A percentile compares a stretch with the other conserved stretches of the same genome.
These are phyloP conservation scores for Arachnomyces sp. DNA, from an alignment of 2,329 filamentous ascomycete genomes.

Conservation along the genomic window DNA sequence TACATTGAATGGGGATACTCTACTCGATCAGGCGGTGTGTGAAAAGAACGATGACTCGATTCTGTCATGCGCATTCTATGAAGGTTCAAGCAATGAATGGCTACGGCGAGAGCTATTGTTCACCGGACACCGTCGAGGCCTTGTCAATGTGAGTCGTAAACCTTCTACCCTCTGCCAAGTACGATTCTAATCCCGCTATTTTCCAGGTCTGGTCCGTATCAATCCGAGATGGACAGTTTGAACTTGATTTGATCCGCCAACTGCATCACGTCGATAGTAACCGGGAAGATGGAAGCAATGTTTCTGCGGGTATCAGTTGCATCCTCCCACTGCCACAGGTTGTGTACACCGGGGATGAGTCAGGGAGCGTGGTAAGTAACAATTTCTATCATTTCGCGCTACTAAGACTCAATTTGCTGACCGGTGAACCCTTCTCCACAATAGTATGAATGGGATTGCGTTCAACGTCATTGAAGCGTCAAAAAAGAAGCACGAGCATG, in stretches of 20 bases:
- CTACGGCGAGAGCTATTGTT: conserved; percentile 78
- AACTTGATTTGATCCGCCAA: conserved; percentile 68
- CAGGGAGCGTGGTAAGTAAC: conserved; percentile 72
- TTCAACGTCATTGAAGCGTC: conserved; percentile 38
- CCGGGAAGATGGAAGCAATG: conserved; percentile 52
- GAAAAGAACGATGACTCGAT: conserved; percentile 65
- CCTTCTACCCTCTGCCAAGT: neutral
- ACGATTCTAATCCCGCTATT: neutral
- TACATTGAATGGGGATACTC: conserved; percentile 75
- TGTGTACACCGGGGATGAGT: conserved; percentile 91
- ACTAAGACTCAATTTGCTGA: conserved; percentile 13
- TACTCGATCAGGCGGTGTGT: conserved; percentile 78
- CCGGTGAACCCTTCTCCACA: neutral
- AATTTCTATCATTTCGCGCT: neutral
- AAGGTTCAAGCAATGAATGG: conserved; percentile 86
- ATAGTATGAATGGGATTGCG: conserved; percentile 53
- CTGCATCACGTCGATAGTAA: conserved; percentile 71
- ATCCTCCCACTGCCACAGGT: conserved; percentile 74
- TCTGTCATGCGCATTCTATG: conserved; percentile 81
- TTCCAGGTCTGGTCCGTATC: conserved; percentile 50
- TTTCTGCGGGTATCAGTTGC: conserved; percentile 67
- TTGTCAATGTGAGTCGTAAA: conserved; percentile 57
- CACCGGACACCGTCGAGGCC: conserved; percentile 75
- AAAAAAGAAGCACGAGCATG: neutral
- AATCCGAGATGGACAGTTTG: conserved; percentile 59